Percentiles rank a stretch among this genome's conserved stretches.
These are phyloP conservation scores for Heterobasidion irregulare DNA, from an alignment of 1,284 basidiomycete species.

Conservation along the genomic window DNA sequence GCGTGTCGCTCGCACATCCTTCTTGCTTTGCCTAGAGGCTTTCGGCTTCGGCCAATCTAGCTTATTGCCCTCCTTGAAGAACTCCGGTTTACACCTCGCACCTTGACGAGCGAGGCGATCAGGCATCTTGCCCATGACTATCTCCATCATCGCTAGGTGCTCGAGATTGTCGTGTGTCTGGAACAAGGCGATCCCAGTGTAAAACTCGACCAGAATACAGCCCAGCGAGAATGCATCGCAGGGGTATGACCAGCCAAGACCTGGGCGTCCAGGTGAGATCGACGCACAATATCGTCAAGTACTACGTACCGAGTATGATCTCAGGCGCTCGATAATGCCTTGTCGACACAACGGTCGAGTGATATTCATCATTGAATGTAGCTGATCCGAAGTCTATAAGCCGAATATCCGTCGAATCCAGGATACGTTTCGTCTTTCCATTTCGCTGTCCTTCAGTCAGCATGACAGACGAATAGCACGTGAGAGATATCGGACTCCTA, in stretches of 20 bases:
- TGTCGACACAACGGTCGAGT: conserved; percentile 95
- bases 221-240: conserved; percentile 99
- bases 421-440: conserved; percentile 61
- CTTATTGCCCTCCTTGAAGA: conserved; percentile 78
- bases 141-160: conserved; percentile 99
- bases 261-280: conserved; percentile 29
- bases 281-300: conserved; percentile 5
- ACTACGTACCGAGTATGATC: conserved; percentile 84
- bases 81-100: conserved; percentile 79
- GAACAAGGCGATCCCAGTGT: conserved; percentile 94
- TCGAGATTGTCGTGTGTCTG: conserved; percentile 99
- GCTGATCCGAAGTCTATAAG: conserved; percentile 99
- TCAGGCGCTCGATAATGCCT: conserved; percentile 98
- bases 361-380: conserved; percentile 97
- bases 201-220: conserved; percentile 98
- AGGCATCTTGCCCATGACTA: conserved; percentile 97
- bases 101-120: conserved; percentile 70
- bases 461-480: conserved; percentile 6
- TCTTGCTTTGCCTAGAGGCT: conserved; percentile 84
- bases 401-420: conserved; percentile 87
- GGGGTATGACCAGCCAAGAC: conserved; percentile 96
- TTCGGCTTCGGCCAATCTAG: conserved; percentile 91
- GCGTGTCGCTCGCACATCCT: conserved; percentile 87
- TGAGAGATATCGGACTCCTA: conserved; percentile 17
- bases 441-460: conserved; percentile 37